phyloP scores from a whole-genome alignment of 495 filamentous ascomycete genomes.

The Podospora conica region DNA sequence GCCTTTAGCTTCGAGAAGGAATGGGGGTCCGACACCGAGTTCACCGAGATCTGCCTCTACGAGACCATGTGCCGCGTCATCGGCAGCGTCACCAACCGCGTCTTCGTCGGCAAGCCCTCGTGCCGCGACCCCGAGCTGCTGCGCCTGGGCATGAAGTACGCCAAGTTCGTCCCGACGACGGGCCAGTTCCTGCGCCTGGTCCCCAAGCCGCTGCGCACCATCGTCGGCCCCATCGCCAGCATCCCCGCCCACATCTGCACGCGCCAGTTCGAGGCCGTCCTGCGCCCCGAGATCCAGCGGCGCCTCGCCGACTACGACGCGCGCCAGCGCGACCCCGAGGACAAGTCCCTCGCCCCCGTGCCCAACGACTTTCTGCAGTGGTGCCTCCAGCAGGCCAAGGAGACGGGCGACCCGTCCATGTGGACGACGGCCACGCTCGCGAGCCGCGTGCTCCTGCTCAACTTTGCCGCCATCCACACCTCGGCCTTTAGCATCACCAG shows the following conservation, averaged over 20 bases:
- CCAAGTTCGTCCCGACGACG: slow-evolving; percentile 30
- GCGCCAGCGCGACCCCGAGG: slow-evolving; percentile 18
- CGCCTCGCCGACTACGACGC: slow-evolving; percentile 27
- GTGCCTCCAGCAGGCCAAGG: slow-evolving; percentile 28
- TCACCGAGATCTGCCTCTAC: slow-evolving; percentile 35
- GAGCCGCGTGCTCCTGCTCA: slow-evolving; percentile 33
- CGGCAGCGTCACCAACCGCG: slow-evolving; percentile 31
- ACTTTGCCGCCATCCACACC: slow-evolving; percentile 49
- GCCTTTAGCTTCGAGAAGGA: slow-evolving; percentile 23
- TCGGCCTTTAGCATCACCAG: slow-evolving; percentile 40
- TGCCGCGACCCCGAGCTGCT: slow-evolving; percentile 36
- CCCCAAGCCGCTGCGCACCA: slow-evolving; percentile 33
- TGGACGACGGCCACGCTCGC: slow-evolving; percentile 23
- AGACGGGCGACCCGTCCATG: slow-evolving; percentile 22
- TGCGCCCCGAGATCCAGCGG: slow-evolving; percentile 29
- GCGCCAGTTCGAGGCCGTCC: slow-evolving; percentile 22
- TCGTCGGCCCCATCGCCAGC: slow-evolving; percentile 30
- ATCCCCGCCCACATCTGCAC: slow-evolving; percentile 34
- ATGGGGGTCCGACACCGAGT: slow-evolving; percentile 31
- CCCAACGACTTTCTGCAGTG: slow-evolving; percentile 40
- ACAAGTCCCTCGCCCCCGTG: slow-evolving; percentile 16
- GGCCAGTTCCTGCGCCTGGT: slow-evolving; percentile 29
- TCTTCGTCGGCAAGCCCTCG: slow-evolving; percentile 30
- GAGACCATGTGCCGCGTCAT: slow-evolving; percentile 29
- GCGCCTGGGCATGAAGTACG: slow-evolving; percentile 35